Conservation (phyloP, 371 early-diverging fungal species). For the Capniomyces stellatus region DNA sequence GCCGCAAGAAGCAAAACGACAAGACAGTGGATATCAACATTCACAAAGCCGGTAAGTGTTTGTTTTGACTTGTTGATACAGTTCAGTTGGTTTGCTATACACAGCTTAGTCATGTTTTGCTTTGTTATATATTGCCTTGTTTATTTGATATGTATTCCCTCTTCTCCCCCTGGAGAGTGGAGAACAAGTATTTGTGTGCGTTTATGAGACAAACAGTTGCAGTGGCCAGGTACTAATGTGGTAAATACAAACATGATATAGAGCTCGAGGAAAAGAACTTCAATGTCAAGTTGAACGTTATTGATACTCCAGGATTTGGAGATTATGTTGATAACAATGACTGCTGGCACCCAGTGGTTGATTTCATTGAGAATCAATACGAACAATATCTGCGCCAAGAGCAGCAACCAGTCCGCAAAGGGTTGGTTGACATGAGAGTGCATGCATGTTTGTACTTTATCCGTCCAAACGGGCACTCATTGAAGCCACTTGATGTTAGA, state of each 20-base stretch:
- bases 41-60: constrained; percentile 66
- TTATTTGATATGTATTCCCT: no score
- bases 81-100: no score
- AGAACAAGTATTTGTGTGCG: no score
- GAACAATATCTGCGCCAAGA: constrained; percentile 82
- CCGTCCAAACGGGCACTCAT: constrained; percentile 85
- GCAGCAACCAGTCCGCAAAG: constrained; percentile 46
- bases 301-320: constrained; percentile 97
- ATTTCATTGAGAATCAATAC: constrained; percentile 92
- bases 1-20: constrained; percentile 61
- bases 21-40: constrained; percentile 90
- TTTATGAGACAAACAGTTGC: neutral
- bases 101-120: no score
- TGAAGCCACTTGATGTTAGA: constrained; percentile 93
- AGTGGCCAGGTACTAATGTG: neutral
- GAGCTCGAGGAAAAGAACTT: constrained; percentile 93
- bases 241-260: constrained; percentile 9
- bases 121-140: neutral
- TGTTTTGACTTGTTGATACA: no score
- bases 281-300: constrained; percentile 76
- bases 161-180: no score
- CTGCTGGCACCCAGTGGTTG: constrained; percentile 90
- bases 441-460: constrained; percentile 98
- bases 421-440: constrained; percentile 82
- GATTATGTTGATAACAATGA: constrained; percentile 80